Evolutionary conservation across 148 eudicot species (phyloP).

Genomic region (Heliosperma pusillum): DNA sequence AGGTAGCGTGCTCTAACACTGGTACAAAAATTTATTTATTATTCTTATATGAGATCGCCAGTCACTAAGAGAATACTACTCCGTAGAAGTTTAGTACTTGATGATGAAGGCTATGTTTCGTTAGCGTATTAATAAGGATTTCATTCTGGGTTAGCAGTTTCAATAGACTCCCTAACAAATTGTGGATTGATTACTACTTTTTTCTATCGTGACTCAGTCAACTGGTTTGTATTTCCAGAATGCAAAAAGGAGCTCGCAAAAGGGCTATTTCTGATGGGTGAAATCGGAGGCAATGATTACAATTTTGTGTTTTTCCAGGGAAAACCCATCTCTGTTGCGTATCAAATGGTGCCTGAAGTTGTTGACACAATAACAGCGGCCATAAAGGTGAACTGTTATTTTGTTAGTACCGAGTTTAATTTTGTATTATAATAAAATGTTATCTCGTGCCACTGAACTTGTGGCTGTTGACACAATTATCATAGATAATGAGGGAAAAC

Average conservation of each 20-base stretch:
- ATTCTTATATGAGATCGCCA: too few species aligned
- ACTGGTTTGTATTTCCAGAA: conserved; percentile 1
- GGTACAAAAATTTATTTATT: background rate
- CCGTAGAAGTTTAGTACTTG: too few species aligned
- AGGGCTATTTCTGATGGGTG: conserved; percentile 27
- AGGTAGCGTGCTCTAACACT: conserved; percentile 8
- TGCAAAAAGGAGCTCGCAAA: conserved; percentile 10
- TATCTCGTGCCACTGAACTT: too few species aligned
- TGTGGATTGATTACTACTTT: too few species aligned
- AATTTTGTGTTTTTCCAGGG: conserved; percentile 27
- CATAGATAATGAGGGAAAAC: too few species aligned
- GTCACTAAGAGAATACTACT: too few species aligned
- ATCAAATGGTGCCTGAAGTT: conserved; percentile 25
- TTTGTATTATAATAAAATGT: too few species aligned
- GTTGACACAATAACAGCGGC: conserved; percentile 20
- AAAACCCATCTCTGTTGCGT: conserved; percentile 1
- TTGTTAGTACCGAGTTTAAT: background rate
- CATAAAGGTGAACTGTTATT: conserved; percentile 14
- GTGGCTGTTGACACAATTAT: too few species aligned
- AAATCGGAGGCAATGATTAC: conserved; percentile 47
- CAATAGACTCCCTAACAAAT: too few species aligned
- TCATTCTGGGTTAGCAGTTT: too few species aligned
- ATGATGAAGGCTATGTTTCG: too few species aligned
- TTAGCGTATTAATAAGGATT: too few species aligned
- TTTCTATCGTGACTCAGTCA: background rate